Evolutionary conservation across 306 rosid genomes (phyloP).

Genomic region (Mimosa bimucronata): DNA sequence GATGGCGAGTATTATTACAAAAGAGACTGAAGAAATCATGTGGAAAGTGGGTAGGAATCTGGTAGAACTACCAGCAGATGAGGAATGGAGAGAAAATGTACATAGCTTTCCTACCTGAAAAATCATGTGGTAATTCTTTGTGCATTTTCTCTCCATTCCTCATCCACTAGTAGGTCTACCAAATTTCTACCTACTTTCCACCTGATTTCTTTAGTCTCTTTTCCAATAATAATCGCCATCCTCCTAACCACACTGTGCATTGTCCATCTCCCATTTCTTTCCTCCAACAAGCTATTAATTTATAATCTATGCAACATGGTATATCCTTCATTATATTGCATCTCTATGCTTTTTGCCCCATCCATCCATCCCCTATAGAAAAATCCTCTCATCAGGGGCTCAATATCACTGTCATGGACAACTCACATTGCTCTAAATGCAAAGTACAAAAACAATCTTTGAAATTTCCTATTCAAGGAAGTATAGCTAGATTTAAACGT

Average conservation of each 20-base stretch:
- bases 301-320: background rate
- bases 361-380: background rate
- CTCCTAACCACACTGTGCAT: background rate
- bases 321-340: background rate
- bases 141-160: constrained; percentile 10
- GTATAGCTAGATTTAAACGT: too few relatives aligned
- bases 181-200: background rate
- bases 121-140: background rate
- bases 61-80: background rate
- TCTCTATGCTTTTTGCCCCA: background rate
- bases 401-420: background rate
- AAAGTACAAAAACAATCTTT: background rate
- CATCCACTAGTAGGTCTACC: background rate
- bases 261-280: background rate
- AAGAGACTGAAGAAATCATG: background rate
- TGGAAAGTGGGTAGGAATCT: background rate
- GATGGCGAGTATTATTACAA: constrained; percentile 23
- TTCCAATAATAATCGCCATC: constrained; percentile 24
- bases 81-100: constrained; percentile 14
- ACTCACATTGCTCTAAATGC: background rate
- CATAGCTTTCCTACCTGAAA: background rate
- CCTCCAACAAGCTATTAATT: background rate
- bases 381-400: background rate
- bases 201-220: background rate
- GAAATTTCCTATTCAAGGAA: background rate